Base-by-base conservation (phyloP, 2,329 filamentous ascomycete species). In the Fusarium mangiferae region DNA sequence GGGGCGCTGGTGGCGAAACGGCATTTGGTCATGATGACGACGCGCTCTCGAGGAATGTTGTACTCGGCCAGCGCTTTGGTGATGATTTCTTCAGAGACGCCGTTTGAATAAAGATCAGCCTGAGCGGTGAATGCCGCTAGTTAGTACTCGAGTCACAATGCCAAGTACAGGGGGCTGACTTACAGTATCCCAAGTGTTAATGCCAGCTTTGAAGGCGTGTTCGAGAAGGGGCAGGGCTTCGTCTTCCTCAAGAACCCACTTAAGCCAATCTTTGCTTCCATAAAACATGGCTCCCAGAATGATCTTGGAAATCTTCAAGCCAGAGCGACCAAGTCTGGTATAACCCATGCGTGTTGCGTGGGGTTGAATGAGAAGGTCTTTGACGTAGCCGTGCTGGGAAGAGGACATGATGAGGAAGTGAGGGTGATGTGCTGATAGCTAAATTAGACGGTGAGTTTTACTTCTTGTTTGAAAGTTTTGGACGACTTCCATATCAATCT, bases 381-480 rank as follows among this genome's bases (percentile, higher is more conserved):
- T 39, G 7, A 55, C 51, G n/a, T 41, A 55, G 2, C 35, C 51
- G 36, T 55, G 51, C 7, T 55, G 51, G 17, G 24, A n/a, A 7
- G 51, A 55, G 5, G 51, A 3, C 51, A 55, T 55, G 35, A 14
- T 55, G 24, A 20, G 8, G 6, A 4, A 12, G n/a, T 18, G 5
- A 45, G 8, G 24, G 17, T 7, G 42, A 26, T 1, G 7, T 4
- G 1, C 0, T 26, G 11, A 24, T 17, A 24, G 5, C 10, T 1
- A 18, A 17, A 26, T 4, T 18, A 15, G 3, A 14, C 0, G 13
- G 4, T 10, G 10, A 4, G 5, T 11, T 46, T 11, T 7, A 4
- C 0, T 46, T 3, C 4, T 20, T 12, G 1, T 28, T 22, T 0
- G 0, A 0, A 2, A 14, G 6, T 48, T 5, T 6, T 48, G 13